Conservation (phyloP, 1,284 basidiomycete species). For the Chalciporus sp. region DNA sequence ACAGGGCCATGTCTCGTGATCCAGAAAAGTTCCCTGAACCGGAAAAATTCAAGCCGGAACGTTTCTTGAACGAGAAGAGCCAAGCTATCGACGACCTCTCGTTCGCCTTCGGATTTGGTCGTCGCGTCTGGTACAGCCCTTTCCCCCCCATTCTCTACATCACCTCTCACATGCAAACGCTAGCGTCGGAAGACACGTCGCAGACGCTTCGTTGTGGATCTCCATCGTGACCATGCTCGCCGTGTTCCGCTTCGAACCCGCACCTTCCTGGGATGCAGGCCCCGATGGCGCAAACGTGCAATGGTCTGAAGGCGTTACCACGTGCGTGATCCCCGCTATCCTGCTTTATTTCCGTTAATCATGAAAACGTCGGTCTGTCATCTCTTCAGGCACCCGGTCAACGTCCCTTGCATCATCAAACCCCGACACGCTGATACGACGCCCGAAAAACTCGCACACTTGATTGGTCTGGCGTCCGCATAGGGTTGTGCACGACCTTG, state of each 20-base stretch:
- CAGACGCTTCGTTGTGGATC: conserved; percentile 35
- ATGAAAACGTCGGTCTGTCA: too few relatives aligned
- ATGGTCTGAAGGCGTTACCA: conserved; percentile 26
- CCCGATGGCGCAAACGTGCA: conserved; percentile 25
- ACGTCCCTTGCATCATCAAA: conserved; percentile 15
- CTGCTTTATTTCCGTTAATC: too few relatives aligned
- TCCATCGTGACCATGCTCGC: conserved; percentile 24
- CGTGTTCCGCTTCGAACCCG: conserved; percentile 19
- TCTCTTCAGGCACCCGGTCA: conserved; percentile 16
- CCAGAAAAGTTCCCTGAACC: conserved; percentile 44
- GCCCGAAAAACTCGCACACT: conserved; percentile 13
- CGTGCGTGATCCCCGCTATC: conserved; percentile 18
- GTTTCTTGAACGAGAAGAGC: conserved; percentile 34
- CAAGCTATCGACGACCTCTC: conserved; percentile 39
- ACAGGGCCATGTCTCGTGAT: conserved; percentile 48
- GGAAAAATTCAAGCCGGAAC: conserved; percentile 44
- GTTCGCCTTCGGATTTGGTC: conserved; percentile 50
- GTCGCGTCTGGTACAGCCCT: conserved; percentile 41
- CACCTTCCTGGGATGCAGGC: conserved; percentile 20
- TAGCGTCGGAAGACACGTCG: conserved; percentile 41
- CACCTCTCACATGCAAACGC: not conserved
- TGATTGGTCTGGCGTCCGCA: conserved; percentile 8
- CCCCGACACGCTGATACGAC: conserved; percentile 10
- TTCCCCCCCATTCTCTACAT: not conserved
- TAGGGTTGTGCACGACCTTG: too few relatives aligned